These are phyloP conservation scores for Fusarium sp. DNA, from an alignment of 2,329 filamentous ascomycete genomes.

Conservation along the genomic window DNA sequence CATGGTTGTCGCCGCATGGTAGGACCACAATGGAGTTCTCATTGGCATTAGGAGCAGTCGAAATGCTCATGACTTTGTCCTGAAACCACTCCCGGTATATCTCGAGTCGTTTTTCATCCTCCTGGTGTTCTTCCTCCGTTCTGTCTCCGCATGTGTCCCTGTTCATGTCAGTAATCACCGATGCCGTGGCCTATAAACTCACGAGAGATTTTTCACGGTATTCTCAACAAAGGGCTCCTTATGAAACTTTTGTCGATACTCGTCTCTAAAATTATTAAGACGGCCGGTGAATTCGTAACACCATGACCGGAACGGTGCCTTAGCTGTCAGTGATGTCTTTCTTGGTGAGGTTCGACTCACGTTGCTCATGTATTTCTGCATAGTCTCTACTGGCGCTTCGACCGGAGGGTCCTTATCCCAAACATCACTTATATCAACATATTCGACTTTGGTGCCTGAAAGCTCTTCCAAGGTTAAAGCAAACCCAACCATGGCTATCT, in stretches of 20 bases:
- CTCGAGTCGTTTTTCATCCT: constrained; percentile 40
- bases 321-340: constrained; percentile 12
- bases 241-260: constrained; percentile 42
- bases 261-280: constrained; percentile 45
- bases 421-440: constrained; percentile 28
- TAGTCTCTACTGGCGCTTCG: not conserved
- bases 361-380: constrained; percentile 47
- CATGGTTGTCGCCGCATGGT: constrained; percentile 38
- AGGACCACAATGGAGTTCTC: constrained; percentile 45
- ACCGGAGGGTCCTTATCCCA: constrained; percentile 36
- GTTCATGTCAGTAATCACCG: constrained; percentile 3
- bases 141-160: constrained; percentile 36
- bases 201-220: constrained; percentile 48
- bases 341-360: constrained; percentile 27
- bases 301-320: constrained; percentile 48
- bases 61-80: constrained; percentile 39
- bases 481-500: constrained; percentile 37
- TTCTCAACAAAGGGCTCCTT: constrained; percentile 46
- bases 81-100: constrained; percentile 51
- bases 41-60: constrained; percentile 29
- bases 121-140: constrained; percentile 4
- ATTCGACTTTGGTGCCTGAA: constrained; percentile 3
- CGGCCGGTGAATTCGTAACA: constrained; percentile 50
- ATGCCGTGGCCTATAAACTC: not conserved
- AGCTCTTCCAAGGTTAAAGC: constrained; percentile 42